Conservation (phyloP, 257 asterid genomes). For the Forsythia suspensa region DNA sequence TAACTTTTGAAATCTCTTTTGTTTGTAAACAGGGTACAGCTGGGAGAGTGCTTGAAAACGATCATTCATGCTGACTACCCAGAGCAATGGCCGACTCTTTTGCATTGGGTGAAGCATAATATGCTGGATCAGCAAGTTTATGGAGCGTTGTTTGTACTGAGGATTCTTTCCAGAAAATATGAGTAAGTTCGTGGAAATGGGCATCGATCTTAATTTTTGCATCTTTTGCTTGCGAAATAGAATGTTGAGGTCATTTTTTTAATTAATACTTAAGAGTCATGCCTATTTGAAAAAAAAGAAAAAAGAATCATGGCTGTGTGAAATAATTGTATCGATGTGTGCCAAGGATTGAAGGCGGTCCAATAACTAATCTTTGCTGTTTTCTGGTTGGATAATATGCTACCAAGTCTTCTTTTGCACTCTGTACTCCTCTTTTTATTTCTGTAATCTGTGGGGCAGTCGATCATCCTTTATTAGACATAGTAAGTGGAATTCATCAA, state of each 20-base stretch:
- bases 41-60: conserved; percentile 95
- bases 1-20: conserved; percentile 22
- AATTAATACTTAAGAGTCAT: not conserved
- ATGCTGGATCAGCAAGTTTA: conserved; percentile 89
- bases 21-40: conserved; percentile 70
- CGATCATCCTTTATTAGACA: not conserved
- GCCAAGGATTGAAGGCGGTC: not conserved
- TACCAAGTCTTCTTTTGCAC: not conserved
- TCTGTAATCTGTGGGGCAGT: not conserved
- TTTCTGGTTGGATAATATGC: not conserved
- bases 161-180: conserved; percentile 92
- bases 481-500: not conserved
- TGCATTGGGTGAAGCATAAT: conserved; percentile 89
- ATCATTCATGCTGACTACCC: conserved; percentile 88
- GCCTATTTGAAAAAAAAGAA: not conserved
- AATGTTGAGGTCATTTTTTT: not conserved
- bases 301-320: not conserved
- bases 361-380: not conserved
- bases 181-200: conserved; percentile 65
- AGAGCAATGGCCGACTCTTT: conserved; percentile 93
- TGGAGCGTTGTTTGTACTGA: conserved; percentile 87
- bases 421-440: not conserved
- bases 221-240: not conserved
- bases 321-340: not conserved
- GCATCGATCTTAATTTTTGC: not conserved